Conservation (phyloP, 306 rosid species). For the Elaeagnus macrophylla region DNA sequence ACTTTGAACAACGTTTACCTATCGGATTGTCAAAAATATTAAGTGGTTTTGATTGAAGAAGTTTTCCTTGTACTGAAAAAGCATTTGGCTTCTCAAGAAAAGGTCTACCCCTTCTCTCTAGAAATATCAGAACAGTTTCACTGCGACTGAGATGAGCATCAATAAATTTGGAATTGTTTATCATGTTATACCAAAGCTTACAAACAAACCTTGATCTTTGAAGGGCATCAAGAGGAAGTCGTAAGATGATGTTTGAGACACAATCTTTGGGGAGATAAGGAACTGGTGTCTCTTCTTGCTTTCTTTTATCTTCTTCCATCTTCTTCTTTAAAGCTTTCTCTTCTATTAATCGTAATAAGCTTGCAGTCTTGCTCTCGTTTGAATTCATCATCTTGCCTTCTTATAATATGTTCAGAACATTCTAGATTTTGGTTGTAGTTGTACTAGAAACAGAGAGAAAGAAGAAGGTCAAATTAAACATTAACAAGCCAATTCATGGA, state of each 20-base stretch:
- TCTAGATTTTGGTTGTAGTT: too few relatives aligned
- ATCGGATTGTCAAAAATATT: conserved; percentile 17
- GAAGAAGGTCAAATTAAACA: too few relatives aligned
- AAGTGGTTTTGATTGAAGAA: conserved; percentile 15
- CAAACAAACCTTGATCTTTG: conserved; percentile 41
- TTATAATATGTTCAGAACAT: neutral
- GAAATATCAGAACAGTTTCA: conserved; percentile 40
- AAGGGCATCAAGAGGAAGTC: conserved; percentile 40
- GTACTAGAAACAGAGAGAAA: too few relatives aligned
- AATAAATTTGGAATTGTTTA: conserved; percentile 23
- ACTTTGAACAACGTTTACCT: conserved; percentile 1
- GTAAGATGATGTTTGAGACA: conserved; percentile 31
- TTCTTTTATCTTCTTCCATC: conserved; percentile 27
- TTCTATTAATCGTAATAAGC: conserved; percentile 23
- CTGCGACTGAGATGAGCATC: conserved; percentile 27
- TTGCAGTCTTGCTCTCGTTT: conserved; percentile 14
- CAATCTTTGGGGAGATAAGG: conserved; percentile 38
- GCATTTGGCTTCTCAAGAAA: conserved; percentile 14
- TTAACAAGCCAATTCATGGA: too few relatives aligned
- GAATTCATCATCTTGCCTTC: conserved; percentile 17
- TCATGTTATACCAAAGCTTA: conserved; percentile 34
- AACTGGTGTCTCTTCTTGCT: conserved; percentile 16
- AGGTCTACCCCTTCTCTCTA: neutral
- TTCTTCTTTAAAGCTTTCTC: conserved; percentile 23
- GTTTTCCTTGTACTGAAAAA: conserved; percentile 31